Base-by-base conservation (phyloP, 1,284 basidiomycete species). In the Austroboletus niveus region DNA sequence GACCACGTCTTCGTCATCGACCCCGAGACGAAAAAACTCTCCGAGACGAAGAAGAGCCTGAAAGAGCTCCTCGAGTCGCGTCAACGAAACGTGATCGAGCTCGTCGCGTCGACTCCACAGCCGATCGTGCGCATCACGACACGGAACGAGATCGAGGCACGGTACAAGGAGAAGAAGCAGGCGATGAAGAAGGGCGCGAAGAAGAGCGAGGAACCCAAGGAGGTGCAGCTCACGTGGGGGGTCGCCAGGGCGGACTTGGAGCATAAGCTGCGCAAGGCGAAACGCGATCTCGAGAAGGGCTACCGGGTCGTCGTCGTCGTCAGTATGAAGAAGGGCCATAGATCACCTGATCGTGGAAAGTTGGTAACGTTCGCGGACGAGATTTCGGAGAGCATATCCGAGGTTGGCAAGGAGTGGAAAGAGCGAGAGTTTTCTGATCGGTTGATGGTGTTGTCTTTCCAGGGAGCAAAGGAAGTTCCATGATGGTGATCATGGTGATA, bases 211-310 rank as follows among this genome's bases (percentile, higher is more conserved):
- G 72, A 76, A 47, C 64, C 71, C 51, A 92, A 91, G 72, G 87
- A 91, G 72, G 73, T 90, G 5, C 87, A 89, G 68, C 62, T 92
- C 51, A 82, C 84, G 7, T 93, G 88, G 87, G 75, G 73, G 9
- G 79, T 84, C 24, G 80, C 72, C 9, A 56, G 68, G 22, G 79
- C 75, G 15, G 90, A 93, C 60, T 60, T 87, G 15, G 72, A 73
- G 36, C 85, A 87, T 68, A 92, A 91, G 65, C 57, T 92, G 35
- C 74, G 72, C 54, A 85, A 84, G 64, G 80, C 76, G 10, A 71
- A 74, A 42, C 70, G 78, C 48, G 79, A 85, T 43, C 69, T 93
- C 49, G 77, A 75, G 58, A 80, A 81, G 53, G 85, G 85, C 2
- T 70, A 74, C 39, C 72, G 78, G 12, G 80, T 91, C 51, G 75